phyloP scores from a whole-genome alignment of 2,329 filamentous ascomycete species.

The Aspergillus spinulosporus region DNA sequence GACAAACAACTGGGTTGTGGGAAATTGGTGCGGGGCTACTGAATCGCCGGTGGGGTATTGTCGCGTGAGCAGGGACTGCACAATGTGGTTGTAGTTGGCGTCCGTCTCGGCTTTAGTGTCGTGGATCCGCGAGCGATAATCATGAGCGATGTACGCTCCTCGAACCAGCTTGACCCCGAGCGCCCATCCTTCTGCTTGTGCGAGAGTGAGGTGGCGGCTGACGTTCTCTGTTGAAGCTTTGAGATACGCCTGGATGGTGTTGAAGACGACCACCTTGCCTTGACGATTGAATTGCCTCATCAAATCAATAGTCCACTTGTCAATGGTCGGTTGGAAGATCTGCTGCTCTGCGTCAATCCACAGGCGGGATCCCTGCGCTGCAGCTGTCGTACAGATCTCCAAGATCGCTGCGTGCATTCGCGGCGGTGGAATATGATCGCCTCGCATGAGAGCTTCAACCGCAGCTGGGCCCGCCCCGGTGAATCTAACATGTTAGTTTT shows the following conservation, averaged over 20 bases:
- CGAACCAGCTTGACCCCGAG: constrained; percentile 49
- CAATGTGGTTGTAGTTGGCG: constrained; percentile 52
- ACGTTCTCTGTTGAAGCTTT: constrained; percentile 43
- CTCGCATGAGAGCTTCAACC: constrained; percentile 39
- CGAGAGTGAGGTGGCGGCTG: constrained; percentile 39
- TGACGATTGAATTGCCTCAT: constrained; percentile 48
- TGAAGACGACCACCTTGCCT: constrained; percentile 39
- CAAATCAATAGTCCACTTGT: constrained; percentile 48
- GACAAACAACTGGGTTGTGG: constrained; percentile 49
- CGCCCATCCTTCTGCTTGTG: constrained; percentile 43
- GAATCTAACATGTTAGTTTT: constrained; percentile 31
- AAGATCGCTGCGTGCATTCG: constrained; percentile 39
- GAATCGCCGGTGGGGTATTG: constrained; percentile 31
- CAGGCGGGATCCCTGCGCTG: constrained; percentile 39
- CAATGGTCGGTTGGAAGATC: constrained; percentile 46
- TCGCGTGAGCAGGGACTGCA: constrained; percentile 49
- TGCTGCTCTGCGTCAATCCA: constrained; percentile 53
- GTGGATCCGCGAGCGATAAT: constrained; percentile 37
- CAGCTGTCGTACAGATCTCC: constrained; percentile 38
- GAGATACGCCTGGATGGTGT: constrained; percentile 50
- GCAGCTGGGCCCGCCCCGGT: constrained; percentile 46
- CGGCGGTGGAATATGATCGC: constrained; percentile 33
- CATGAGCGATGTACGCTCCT: constrained; percentile 49
- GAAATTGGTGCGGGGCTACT: constrained; percentile 15
- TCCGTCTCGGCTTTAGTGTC: constrained; percentile 44